These are phyloP conservation scores for Ulota crispa DNA, from an alignment of 225 moss, liverwort and hornwort species.

Conservation along the genomic window DNA sequence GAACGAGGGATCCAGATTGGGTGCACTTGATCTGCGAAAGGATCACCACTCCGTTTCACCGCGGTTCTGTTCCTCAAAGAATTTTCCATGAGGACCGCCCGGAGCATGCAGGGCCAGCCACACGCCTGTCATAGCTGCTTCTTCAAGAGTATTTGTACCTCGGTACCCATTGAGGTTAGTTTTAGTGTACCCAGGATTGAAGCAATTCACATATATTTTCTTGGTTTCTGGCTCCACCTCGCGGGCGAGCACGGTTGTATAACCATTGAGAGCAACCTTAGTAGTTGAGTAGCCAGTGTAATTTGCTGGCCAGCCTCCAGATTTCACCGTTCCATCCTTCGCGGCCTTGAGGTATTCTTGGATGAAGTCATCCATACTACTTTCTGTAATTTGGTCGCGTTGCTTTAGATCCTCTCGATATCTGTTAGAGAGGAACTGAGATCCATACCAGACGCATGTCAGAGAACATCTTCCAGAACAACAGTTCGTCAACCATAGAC, in stretches of 20 bases:
- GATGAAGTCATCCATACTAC: background rate
- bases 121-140: constrained; percentile 22
- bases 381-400: constrained; percentile 30
- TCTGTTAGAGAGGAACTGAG: constrained; percentile 16
- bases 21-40: background rate
- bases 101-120: constrained; percentile 34
- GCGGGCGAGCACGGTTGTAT: constrained; percentile 24
- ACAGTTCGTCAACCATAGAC: too few species aligned
- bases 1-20: background rate
- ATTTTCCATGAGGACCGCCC: constrained; percentile 30
- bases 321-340: background rate
- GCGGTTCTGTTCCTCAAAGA: background rate
- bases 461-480: background rate
- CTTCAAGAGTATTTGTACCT: constrained; percentile 21
- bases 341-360: background rate
- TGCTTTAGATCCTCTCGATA: constrained; percentile 7
- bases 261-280: constrained; percentile 19
- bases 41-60: background rate
- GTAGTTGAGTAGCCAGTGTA: background rate
- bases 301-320: background rate
- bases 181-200: constrained; percentile 20
- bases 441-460: background rate
- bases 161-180: background rate
- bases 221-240: constrained; percentile 2
- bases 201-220: constrained; percentile 24